Conservation (phyloP, 768 basidiomycete genomes). For the Galerina marginata region DNA sequence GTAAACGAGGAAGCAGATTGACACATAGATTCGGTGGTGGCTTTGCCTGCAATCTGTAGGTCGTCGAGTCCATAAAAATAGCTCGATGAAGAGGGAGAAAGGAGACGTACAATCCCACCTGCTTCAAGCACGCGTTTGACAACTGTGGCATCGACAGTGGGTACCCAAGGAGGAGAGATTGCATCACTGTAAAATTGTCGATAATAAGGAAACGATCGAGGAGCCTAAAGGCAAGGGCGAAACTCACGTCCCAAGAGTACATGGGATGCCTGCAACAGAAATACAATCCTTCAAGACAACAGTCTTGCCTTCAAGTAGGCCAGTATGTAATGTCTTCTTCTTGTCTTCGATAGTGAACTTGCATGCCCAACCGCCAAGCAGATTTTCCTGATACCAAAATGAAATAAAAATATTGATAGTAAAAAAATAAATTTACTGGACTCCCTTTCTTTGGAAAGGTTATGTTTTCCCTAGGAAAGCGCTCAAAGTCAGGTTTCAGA, state of each 20-base stretch:
- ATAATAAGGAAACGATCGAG: neutral
- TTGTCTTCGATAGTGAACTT: conserved; percentile 37
- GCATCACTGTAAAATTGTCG: conserved; percentile 29
- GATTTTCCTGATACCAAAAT: conserved; percentile 27
- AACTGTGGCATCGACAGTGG: conserved; percentile 44
- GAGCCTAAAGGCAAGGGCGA: neutral
- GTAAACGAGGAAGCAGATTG: conserved; percentile 29
- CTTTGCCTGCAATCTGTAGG: conserved; percentile 24
- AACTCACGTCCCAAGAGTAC: conserved; percentile 42
- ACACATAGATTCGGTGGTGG: conserved; percentile 28
- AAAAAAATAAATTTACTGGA: conserved; percentile 7
- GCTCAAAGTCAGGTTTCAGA: conserved; percentile 21
- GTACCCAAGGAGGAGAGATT: conserved; percentile 29
- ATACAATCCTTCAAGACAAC: conserved; percentile 51
- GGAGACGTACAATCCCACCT: conserved; percentile 34
- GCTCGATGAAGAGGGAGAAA: neutral
- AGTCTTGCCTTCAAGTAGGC: conserved; percentile 41
- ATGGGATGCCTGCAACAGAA: conserved; percentile 45
- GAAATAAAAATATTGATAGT: neutral
- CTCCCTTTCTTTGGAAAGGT: conserved; percentile 20
- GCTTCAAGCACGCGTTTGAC: conserved; percentile 48
- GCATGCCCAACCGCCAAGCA: conserved; percentile 40
- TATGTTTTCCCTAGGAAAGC: conserved; percentile 26
- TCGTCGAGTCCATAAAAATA: neutral
- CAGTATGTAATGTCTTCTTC: conserved; percentile 19